These are phyloP conservation scores for Globisporangium orthogonon DNA, from an alignment of 352 stramenopile genomes.

Conservation along the genomic window DNA sequence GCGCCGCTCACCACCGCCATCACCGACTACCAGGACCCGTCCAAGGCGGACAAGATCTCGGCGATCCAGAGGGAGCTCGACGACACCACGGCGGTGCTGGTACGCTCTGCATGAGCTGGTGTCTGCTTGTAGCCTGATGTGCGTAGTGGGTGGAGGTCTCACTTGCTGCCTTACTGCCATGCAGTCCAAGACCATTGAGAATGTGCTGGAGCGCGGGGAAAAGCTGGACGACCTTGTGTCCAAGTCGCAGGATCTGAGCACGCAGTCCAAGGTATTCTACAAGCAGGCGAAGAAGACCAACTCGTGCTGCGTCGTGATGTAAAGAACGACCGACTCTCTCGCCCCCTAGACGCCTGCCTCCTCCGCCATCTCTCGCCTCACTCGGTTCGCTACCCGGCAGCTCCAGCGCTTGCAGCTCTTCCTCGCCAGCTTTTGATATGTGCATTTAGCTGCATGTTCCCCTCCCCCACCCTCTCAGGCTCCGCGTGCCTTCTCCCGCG, in stretches of 20 bases:
- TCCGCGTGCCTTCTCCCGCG: background rate
- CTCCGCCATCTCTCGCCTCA: background rate
- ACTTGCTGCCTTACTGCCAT: background rate
- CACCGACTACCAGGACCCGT: constrained; percentile 95
- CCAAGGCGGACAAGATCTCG: constrained; percentile 99
- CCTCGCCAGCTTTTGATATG: background rate
- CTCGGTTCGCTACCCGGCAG: too few relatives aligned
- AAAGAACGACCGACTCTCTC: constrained; percentile 15
- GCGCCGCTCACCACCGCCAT: constrained; percentile 90
- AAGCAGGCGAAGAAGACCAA: constrained; percentile 99
- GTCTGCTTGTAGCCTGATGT: background rate
- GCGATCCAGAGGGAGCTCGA: constrained; percentile 99
- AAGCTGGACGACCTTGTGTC: constrained; percentile 99
- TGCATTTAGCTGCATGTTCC: background rate
- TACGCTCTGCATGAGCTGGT: constrained; percentile 10
- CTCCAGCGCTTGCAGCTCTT: background rate
- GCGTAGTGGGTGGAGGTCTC: background rate
- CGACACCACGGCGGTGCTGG: constrained; percentile 97
- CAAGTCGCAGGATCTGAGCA: constrained; percentile 97
- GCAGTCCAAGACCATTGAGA: constrained; percentile 98
- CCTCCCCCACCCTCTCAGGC: background rate
- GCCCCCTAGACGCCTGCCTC: constrained; percentile 2
- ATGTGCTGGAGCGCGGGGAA: constrained; percentile 96
- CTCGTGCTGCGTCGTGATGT: constrained; percentile 95
- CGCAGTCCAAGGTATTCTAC: constrained; percentile 99